Conservation (phyloP, 2,329 filamentous ascomycete species). For the Colletotrichum eleusines region DNA sequence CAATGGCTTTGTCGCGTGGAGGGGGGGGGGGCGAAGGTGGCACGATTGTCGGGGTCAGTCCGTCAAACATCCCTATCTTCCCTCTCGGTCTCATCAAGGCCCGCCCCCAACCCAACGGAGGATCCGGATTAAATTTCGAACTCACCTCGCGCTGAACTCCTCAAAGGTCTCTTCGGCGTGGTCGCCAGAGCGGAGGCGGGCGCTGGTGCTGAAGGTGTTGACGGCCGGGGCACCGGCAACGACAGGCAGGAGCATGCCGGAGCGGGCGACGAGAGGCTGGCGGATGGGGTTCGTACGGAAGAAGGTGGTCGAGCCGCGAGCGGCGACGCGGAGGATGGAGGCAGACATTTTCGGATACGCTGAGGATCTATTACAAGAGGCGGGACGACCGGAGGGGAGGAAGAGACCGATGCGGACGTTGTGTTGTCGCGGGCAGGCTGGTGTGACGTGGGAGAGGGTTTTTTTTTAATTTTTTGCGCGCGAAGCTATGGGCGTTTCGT, state of each 20-base stretch:
- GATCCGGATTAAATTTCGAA: slow-evolving; percentile 31
- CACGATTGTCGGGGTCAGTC: slow-evolving; percentile 11
- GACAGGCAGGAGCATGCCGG: slow-evolving; percentile 63
- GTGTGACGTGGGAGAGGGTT: slow-evolving; percentile 38
- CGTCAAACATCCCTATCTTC: slow-evolving; percentile 37
- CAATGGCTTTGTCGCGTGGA: slow-evolving; percentile 32
- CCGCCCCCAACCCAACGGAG: background rate
- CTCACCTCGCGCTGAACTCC: slow-evolving; percentile 97
- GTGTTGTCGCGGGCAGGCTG: slow-evolving; percentile 22
- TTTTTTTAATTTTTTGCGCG: slow-evolving; percentile 32
- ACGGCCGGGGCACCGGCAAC: slow-evolving; percentile 59
- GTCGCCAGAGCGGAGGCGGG: slow-evolving; percentile 64
- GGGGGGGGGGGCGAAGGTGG: background rate
- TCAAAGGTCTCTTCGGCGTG: slow-evolving; percentile 98
- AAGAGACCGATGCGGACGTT: slow-evolving; percentile 34
- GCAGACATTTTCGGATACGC: slow-evolving; percentile 67
- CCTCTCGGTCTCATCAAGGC: background rate
- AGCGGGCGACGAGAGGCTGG: slow-evolving; percentile 67
- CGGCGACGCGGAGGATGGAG: slow-evolving; percentile 77
- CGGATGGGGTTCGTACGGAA: slow-evolving; percentile 73
- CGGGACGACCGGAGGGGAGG: slow-evolving; percentile 38
- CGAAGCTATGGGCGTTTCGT: slow-evolving; percentile 41
- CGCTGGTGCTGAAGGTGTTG: slow-evolving; percentile 73
- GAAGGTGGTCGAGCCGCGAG: slow-evolving; percentile 74
- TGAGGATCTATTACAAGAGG: slow-evolving; percentile 29